Conservation (phyloP, 2,329 filamentous ascomycete genomes). For the Thermothelomyces thermophilus region DNA sequence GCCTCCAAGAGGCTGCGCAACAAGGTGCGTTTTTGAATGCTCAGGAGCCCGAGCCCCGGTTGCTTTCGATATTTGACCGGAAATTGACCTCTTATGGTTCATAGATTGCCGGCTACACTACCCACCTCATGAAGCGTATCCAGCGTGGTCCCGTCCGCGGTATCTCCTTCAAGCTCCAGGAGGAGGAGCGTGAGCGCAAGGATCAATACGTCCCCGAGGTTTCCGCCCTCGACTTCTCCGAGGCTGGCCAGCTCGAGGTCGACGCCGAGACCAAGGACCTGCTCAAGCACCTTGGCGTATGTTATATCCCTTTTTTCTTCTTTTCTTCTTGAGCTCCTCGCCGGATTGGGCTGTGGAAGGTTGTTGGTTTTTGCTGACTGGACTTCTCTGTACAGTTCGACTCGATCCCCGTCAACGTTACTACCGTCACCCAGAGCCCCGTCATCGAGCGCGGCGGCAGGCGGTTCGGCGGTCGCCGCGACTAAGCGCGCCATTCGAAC, state of each 20-base stretch:
- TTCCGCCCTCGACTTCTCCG: constrained; percentile 95
- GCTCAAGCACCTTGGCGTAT: constrained; percentile 96
- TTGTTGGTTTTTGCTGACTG: constrained; percentile 19
- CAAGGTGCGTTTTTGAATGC: constrained; percentile 61
- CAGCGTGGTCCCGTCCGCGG: constrained; percentile 98
- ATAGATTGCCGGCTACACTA: constrained; percentile 96
- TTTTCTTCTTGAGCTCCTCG: not conserved
- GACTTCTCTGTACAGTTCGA: constrained; percentile 65
- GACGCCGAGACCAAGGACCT: constrained; percentile 98
- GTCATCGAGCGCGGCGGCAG: constrained; percentile 63
- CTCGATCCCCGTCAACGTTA: constrained; percentile 92
- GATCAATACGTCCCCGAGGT: constrained; percentile 99
- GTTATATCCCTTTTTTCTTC: constrained; percentile 38
- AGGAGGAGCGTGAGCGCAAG: constrained; percentile 99
- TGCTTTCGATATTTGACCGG: not conserved
- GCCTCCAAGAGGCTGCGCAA: constrained; percentile 98
- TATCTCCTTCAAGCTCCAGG: constrained; percentile 99
- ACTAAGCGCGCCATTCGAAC: constrained; percentile 31
- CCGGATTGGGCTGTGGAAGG: not conserved
- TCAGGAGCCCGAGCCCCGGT: not conserved
- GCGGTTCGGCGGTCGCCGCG: constrained; percentile 41
- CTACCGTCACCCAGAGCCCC: constrained; percentile 84
- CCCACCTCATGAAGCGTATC: constrained; percentile 99
- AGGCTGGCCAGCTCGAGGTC: constrained; percentile 89
- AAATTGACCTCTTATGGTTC: not conserved